Evolutionary conservation across 2,329 filamentous ascomycete genomes (phyloP), one percentile per base, ranked within the genome.

Genomic region (Pyrenochaeta sp.): DNA sequence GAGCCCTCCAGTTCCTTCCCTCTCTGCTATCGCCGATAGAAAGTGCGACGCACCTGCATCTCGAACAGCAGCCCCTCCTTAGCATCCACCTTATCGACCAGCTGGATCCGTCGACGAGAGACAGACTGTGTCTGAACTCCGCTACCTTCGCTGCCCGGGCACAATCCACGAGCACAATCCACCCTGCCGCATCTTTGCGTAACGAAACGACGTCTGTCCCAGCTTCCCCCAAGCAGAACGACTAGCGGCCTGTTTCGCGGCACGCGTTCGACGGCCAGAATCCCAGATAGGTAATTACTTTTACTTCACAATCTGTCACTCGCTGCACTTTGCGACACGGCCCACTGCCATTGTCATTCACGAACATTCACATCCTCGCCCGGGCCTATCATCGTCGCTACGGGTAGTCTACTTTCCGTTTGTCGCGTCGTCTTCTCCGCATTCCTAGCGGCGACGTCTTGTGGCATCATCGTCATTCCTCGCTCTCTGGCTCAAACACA

Each of bases 391-490:
- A 50, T 63, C 52, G 58, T 56, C 59, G 56, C 58, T 51, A 62
- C 71, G 65, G 71, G 62, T 73, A 73, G 25, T 66, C 55, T 64
- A 46, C 54, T 59, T 69, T 69, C 66, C 72, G 66, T 66, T 72
- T 62, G 65, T 68, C 63, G 58, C 59, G 50, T 61, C 56, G 54
- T 50, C 59, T 49, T 55, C 58, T 67, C 66, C 64, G 57, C 72
- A 73, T 74, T 73, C 70, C 68, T 72, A 40, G 49, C 51, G 43
- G 48, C 24, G 30, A 58, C 57, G 56, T 65, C 65, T 62, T 57
- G 58, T 58, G 45, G 50, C 58, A 61, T 59, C 67, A 65, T 72
- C 53, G 61, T 65, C 68, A 72, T 72, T 73, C 67, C 69, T 69
- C 59, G 52, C 58, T 53, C 53, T 58, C 50, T 58, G 58, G 50